Evolutionary conservation across 768 basidiomycete genomes (phyloP).

Genomic region (Termitomyces sp.): DNA sequence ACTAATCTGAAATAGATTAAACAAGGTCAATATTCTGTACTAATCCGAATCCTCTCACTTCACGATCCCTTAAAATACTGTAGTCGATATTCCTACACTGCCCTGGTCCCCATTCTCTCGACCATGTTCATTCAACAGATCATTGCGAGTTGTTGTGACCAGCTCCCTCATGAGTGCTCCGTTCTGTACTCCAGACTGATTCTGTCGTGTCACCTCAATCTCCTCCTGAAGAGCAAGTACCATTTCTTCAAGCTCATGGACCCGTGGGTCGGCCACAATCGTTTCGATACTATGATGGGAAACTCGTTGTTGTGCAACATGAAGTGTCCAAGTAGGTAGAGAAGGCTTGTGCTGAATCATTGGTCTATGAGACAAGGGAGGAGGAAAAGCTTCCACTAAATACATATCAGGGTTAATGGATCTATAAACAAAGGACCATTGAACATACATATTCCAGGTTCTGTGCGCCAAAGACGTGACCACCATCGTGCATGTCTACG

Average conservation of each 20-base stretch:
- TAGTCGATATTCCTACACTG: background rate
- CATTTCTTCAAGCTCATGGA: background rate
- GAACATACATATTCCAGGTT: too few species aligned
- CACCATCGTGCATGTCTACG: background rate
- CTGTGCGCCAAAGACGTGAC: background rate
- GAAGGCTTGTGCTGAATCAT: background rate
- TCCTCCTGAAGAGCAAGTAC: background rate
- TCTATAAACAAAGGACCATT: background rate
- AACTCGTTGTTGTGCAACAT: background rate
- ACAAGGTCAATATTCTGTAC: too few species aligned
- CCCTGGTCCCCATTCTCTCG: background rate
- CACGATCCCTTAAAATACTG: background rate
- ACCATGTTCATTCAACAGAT: background rate
- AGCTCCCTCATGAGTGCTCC: background rate
- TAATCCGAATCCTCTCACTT: too few species aligned
- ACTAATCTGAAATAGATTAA: too few species aligned
- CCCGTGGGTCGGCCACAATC: background rate
- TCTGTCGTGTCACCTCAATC: background rate
- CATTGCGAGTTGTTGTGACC: background rate
- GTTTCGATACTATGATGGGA: background rate
- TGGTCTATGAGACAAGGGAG: background rate
- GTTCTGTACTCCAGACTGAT: background rate
- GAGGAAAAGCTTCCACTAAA: background rate
- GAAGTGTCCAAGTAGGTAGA: background rate
- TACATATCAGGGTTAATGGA: background rate